Evolutionary conservation across 306 rosid genomes (phyloP).

Genomic region (Sphenostylis stenocarpa): DNA sequence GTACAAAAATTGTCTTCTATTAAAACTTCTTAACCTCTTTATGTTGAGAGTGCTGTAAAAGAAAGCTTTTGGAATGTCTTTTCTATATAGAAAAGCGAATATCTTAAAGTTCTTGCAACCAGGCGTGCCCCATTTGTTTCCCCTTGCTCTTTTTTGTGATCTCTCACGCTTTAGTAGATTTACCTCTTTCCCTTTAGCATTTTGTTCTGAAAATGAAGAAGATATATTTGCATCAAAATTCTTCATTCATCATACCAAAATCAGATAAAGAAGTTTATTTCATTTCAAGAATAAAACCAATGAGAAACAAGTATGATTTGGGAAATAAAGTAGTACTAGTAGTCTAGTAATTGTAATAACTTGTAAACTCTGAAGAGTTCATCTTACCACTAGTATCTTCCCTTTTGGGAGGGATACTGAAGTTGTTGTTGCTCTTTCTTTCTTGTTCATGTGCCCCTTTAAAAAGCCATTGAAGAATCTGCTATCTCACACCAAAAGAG

Average conservation of each 20-base stretch:
- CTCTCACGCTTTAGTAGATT: constrained; percentile 35
- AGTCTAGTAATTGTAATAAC: neutral
- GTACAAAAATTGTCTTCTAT: constrained; percentile 33
- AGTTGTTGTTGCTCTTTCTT: constrained; percentile 26
- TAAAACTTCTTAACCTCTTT: constrained; percentile 39
- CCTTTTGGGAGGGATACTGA: constrained; percentile 42
- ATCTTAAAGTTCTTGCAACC: constrained; percentile 49
- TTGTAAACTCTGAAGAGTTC: neutral
- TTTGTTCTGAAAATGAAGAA: constrained; percentile 44
- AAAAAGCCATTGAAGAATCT: constrained; percentile 67
- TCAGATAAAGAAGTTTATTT: neutral
- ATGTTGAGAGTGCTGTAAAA: constrained; percentile 49
- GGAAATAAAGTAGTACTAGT: neutral
- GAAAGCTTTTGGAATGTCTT: constrained; percentile 54
- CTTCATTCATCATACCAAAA: neutral
- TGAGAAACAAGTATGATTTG: neutral
- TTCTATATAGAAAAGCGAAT: constrained; percentile 45
- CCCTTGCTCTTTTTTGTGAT: constrained; percentile 33
- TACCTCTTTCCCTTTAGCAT: constrained; percentile 39
- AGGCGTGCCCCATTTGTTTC: constrained; percentile 36
- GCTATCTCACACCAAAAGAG: constrained; percentile 33
- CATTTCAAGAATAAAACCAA: neutral
- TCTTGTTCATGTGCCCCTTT: constrained; percentile 44
- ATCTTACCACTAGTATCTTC: constrained; percentile 46
- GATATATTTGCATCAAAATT: neutral